Evolutionary conservation across 768 basidiomycete species (phyloP).

Genomic region (Collybia nuda): DNA sequence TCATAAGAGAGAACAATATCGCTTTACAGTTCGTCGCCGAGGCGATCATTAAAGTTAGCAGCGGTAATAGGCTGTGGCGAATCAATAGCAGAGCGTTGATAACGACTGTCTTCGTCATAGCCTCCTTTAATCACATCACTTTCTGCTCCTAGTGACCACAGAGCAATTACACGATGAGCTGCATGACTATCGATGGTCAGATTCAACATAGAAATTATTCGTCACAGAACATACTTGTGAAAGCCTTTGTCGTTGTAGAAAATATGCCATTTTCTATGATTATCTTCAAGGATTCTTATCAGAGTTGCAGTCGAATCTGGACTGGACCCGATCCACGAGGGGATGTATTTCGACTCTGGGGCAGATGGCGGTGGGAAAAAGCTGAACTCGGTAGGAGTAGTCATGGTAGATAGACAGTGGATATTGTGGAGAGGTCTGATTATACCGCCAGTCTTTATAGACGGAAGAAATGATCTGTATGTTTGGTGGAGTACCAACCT

Average conservation of each 20-base stretch:
- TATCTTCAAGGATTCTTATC: conserved; percentile 41
- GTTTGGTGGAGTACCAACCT: too few species aligned
- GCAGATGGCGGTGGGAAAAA: conserved; percentile 33
- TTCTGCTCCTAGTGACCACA: conserved; percentile 61
- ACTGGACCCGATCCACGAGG: conserved; percentile 32
- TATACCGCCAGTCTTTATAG: too few species aligned
- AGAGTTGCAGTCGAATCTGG: conserved; percentile 32
- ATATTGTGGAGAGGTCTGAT: too few species aligned
- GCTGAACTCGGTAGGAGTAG: conserved; percentile 9
- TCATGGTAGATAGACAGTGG: neutral
- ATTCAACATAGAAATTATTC: neutral
- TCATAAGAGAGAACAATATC: neutral
- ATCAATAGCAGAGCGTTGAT: conserved; percentile 34
- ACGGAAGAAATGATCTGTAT: too few species aligned
- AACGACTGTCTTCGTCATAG: conserved; percentile 33
- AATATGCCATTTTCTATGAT: conserved; percentile 46
- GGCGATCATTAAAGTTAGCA: conserved; percentile 51
- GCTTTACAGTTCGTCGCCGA: conserved; percentile 58
- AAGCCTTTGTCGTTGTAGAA: conserved; percentile 50
- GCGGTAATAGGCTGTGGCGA: conserved; percentile 46
- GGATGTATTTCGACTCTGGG: conserved; percentile 25
- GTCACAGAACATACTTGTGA: conserved; percentile 46
- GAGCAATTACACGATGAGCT: conserved; percentile 55
- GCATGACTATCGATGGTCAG: conserved; percentile 34
- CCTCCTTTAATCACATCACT: conserved; percentile 32